phyloP scores from a whole-genome alignment of 352 stramenopile species.

The Peronospora tabacina region DNA sequence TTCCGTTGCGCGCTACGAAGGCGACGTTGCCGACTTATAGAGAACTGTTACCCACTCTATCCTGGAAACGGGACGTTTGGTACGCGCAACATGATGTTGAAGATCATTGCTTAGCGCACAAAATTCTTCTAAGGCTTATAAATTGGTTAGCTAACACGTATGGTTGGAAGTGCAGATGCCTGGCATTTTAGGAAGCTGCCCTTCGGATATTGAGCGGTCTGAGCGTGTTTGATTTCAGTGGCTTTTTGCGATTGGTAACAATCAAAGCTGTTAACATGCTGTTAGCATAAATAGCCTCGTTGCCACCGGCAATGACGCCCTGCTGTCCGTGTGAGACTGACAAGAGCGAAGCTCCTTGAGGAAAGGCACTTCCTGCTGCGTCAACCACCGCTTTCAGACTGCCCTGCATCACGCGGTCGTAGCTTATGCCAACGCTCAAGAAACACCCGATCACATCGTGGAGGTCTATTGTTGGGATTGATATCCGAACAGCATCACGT shows the following conservation, averaged over 20 bases:
- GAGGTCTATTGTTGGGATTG: slow-evolving; percentile 43
- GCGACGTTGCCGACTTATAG: slow-evolving; percentile 73
- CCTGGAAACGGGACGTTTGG: slow-evolving; percentile 10
- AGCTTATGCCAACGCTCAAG: slow-evolving; percentile 58
- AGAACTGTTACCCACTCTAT: slow-evolving; percentile 5
- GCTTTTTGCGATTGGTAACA: slow-evolving; percentile 78
- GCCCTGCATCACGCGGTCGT: slow-evolving; percentile 57
- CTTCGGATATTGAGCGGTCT: slow-evolving; percentile 44
- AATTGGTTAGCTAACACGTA: slow-evolving; percentile 10
- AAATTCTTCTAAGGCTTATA: slow-evolving; percentile 26
- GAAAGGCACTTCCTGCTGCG: slow-evolving; percentile 47
- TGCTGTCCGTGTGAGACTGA: slow-evolving; percentile 66
- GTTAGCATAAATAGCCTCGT: slow-evolving; percentile 60
- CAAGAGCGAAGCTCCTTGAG: slow-evolving; percentile 44
- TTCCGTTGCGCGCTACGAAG: slow-evolving; percentile 74
- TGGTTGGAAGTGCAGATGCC: background rate
- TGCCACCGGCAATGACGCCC: slow-evolving; percentile 49
- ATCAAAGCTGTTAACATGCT: slow-evolving; percentile 72
- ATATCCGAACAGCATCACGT: slow-evolving; percentile 44
- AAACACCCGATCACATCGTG: slow-evolving; percentile 64
- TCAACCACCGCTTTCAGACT: slow-evolving; percentile 50
- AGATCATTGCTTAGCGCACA: slow-evolving; percentile 1
- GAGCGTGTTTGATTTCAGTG: slow-evolving; percentile 42
- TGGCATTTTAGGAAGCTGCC: slow-evolving; percentile 39
- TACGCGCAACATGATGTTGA: background rate